phyloP scores from a whole-genome alignment of 169 alveolate genomes.

The Besnoitia besnoiti region DNA sequence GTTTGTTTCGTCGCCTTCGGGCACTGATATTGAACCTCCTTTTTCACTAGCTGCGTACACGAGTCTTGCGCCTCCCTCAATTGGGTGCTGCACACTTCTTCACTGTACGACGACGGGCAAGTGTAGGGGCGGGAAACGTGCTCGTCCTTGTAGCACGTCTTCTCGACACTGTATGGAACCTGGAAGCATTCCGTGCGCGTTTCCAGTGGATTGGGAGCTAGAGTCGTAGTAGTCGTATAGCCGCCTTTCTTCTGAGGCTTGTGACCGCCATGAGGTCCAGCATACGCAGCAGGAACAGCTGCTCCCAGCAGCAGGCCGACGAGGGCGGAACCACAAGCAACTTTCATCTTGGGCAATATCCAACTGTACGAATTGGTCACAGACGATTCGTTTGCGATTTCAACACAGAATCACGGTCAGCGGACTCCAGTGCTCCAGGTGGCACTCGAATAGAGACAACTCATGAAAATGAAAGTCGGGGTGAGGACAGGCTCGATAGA shows the following conservation, averaged over 20 bases:
- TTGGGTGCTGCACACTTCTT: constrained; percentile 39
- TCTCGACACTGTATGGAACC: constrained; percentile 65
- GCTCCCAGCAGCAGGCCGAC: background rate
- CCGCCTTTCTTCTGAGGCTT: background rate
- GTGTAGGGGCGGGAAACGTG: constrained; percentile 47
- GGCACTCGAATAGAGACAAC: background rate
- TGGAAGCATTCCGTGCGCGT: constrained; percentile 50
- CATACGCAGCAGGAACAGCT: background rate
- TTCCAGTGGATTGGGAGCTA: background rate
- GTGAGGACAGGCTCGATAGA: too few relatives aligned
- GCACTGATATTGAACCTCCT: constrained; percentile 62
- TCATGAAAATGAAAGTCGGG: background rate
- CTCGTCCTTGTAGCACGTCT: constrained; percentile 62
- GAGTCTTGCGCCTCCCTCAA: constrained; percentile 2
- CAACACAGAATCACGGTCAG: background rate
- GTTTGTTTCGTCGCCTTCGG: constrained; percentile 53
- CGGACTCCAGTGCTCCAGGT: background rate
- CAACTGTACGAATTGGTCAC: background rate
- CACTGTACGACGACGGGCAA: constrained; percentile 44
- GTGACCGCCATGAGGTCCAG: constrained; percentile 1
- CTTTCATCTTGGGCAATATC: background rate
- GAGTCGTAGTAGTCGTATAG: background rate
- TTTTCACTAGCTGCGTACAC: constrained; percentile 37
- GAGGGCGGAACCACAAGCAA: background rate
- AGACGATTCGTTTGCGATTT: background rate